Conservation (phyloP, 768 basidiomycete genomes). For the Collybia mongolica region DNA sequence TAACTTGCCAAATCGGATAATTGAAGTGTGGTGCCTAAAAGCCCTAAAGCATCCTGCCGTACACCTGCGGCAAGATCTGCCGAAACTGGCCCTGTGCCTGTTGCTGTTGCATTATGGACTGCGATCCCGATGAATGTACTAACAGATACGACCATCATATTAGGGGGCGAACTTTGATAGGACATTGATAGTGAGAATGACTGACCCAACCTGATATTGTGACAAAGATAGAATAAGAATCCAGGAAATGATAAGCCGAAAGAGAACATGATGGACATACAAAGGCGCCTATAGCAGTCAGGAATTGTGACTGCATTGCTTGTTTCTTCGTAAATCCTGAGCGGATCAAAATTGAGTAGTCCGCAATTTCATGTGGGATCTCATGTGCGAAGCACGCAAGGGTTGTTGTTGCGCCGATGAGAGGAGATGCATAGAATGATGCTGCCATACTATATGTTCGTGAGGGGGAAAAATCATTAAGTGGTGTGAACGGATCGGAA, state of each 20-base stretch:
- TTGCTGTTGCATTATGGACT: constrained; percentile 72
- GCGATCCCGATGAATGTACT: constrained; percentile 89
- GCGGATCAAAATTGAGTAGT: constrained; percentile 89
- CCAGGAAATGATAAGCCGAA: neutral
- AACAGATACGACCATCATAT: constrained; percentile 17
- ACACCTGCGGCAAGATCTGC: constrained; percentile 75
- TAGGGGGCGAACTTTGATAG: constrained; percentile 8
- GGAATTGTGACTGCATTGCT: constrained; percentile 91
- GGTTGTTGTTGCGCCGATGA: constrained; percentile 93
- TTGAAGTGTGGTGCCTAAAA: constrained; percentile 82
- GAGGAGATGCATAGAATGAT: constrained; percentile 94
- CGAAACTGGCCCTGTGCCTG: constrained; percentile 35
- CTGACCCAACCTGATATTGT: constrained; percentile 39
- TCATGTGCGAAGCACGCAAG: constrained; percentile 94
- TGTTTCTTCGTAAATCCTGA: constrained; percentile 89
- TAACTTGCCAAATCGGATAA: constrained; percentile 75
- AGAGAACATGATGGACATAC: constrained; percentile 46
- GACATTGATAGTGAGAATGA: constrained; percentile 1
- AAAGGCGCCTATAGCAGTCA: constrained; percentile 91
- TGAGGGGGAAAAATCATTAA: neutral
- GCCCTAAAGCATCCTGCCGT: constrained; percentile 69
- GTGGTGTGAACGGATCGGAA: neutral
- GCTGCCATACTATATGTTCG: constrained; percentile 73
- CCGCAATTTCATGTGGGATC: constrained; percentile 96
- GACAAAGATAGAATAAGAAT: no score